Evolutionary conservation across 148 eudicot genomes (phyloP).

Genomic region (Arctostaphylos glauca): DNA sequence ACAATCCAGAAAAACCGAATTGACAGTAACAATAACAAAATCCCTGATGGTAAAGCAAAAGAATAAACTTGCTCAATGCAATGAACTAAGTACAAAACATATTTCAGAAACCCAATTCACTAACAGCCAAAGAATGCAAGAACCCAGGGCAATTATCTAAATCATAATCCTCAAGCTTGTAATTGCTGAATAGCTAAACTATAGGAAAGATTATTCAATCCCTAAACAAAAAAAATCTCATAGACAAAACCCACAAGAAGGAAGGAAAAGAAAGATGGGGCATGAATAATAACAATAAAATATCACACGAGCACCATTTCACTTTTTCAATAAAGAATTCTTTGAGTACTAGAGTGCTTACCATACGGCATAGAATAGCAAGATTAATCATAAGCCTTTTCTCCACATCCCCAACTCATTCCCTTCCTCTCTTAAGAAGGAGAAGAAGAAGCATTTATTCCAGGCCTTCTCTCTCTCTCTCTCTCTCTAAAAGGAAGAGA

Average conservation of each 20-base stretch:
- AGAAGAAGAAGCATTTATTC: conserved; percentile 32
- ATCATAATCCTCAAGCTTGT: conserved; percentile 3
- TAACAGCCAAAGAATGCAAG: background rate
- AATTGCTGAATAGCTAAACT: background rate
- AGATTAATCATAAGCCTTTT: conserved; percentile 8
- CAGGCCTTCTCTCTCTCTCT: background rate
- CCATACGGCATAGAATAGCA: conserved; percentile 10
- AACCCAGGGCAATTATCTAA: background rate
- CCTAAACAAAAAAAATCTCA: background rate
- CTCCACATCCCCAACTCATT: conserved; percentile 11
- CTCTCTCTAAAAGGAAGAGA: conserved; percentile 27
- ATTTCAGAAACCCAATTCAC: background rate
- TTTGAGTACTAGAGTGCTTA: conserved; percentile 13
- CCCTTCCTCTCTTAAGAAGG: conserved; percentile 7
- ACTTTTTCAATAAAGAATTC: background rate
- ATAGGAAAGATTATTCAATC: background rate
- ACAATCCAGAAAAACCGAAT: background rate
- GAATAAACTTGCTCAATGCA: background rate
- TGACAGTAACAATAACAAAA: background rate
- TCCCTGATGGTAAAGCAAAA: background rate
- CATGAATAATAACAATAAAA: background rate
- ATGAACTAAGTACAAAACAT: background rate
- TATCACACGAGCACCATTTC: background rate
- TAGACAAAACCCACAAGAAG: conserved; percentile 4
- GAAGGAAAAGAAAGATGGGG: too few relatives aligned